A percentile compares a stretch with the other conserved stretches of the same genome.
Evolutionary conservation across 2,329 filamentous ascomycete species (phyloP).

Genomic region (Epichloe amarillans): DNA sequence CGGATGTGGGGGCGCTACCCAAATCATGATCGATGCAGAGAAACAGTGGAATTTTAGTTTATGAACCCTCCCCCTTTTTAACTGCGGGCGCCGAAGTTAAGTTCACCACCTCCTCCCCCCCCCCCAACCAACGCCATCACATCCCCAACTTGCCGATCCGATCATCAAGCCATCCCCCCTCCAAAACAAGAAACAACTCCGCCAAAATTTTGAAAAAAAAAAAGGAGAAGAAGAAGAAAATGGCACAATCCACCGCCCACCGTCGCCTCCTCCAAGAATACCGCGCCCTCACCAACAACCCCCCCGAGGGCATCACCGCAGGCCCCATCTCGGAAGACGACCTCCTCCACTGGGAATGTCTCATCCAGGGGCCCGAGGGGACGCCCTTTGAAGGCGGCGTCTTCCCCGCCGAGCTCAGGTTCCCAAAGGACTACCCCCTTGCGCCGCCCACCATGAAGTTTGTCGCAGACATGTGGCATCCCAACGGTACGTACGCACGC

Average conservation of each 20-base stretch:
- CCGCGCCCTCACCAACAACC: slow-evolving; percentile 81
- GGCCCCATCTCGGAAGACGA: slow-evolving; percentile 90
- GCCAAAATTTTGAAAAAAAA: not conserved
- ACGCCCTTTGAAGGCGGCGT: slow-evolving; percentile 94
- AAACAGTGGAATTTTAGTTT: no score
- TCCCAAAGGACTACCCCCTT: slow-evolving; percentile 94
- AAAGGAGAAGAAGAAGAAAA: no score
- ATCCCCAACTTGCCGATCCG: no score
- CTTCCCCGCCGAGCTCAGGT: slow-evolving; percentile 88
- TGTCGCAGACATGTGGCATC: slow-evolving; percentile 87
- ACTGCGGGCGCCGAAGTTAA: no score
- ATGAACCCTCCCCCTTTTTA: fast-evolving
- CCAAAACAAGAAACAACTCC: no score
- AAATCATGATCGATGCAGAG: fast-evolving
- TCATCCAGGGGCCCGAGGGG: slow-evolving; percentile 89
- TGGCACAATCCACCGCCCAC: slow-evolving; percentile 51
- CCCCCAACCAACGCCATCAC: no score
- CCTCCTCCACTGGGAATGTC: slow-evolving; percentile 88
- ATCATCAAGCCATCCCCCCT: no score
- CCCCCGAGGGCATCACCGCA: slow-evolving; percentile 97
- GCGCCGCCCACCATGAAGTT: slow-evolving; percentile 95
- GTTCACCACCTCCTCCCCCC: no score
- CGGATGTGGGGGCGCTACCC: not conserved
- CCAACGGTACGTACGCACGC: slow-evolving; percentile 54
- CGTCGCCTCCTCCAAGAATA: slow-evolving; percentile 93